Percentiles rank a stretch among this genome's conserved stretches.
These are phyloP conservation scores for Jacaranda mimosifolia DNA, from an alignment of 257 asterid genomes.

Conservation along the genomic window DNA sequence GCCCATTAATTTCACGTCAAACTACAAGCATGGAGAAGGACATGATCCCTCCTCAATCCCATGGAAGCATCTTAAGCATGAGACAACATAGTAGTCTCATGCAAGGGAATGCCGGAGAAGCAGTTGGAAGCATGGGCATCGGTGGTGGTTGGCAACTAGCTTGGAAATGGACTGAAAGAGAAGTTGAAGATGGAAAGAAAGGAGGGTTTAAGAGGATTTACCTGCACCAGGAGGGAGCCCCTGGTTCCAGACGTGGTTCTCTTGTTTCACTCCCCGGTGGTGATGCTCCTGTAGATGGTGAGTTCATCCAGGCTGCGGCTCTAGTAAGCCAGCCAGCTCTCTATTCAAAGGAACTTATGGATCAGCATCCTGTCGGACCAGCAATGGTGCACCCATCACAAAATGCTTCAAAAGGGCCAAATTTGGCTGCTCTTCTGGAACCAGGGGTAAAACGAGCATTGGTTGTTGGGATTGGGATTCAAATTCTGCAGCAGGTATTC, in stretches of 20 bases:
- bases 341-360: slow-evolving; percentile 54
- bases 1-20: slow-evolving; percentile 67
- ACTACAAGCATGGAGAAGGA: slow-evolving; percentile 56
- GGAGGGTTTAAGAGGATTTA: slow-evolving; percentile 65
- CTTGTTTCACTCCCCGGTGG: slow-evolving; percentile 57
- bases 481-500: slow-evolving; percentile 66
- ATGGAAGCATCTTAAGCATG: slow-evolving; percentile 52
- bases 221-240: slow-evolving; percentile 53
- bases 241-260: slow-evolving; percentile 57
- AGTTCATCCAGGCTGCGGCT: slow-evolving; percentile 61
- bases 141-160: slow-evolving; percentile 77
- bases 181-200: slow-evolving; percentile 57
- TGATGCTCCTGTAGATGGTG: slow-evolving; percentile 46
- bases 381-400: slow-evolving; percentile 66
- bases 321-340: slow-evolving; percentile 66
- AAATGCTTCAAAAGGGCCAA: slow-evolving; percentile 46
- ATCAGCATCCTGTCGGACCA: slow-evolving; percentile 57
- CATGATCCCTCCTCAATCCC: slow-evolving; percentile 51
- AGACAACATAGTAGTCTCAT: slow-evolving; percentile 57
- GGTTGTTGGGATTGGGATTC: slow-evolving; percentile 62
- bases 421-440: slow-evolving; percentile 61
- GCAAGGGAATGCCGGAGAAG: slow-evolving; percentile 51
- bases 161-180: slow-evolving; percentile 64
- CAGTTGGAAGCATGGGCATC: slow-evolving; percentile 56
- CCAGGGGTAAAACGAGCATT: slow-evolving; percentile 68